Base-by-base conservation (phyloP, 352 stramenopile species). In the Plasmopara halstedii region DNA sequence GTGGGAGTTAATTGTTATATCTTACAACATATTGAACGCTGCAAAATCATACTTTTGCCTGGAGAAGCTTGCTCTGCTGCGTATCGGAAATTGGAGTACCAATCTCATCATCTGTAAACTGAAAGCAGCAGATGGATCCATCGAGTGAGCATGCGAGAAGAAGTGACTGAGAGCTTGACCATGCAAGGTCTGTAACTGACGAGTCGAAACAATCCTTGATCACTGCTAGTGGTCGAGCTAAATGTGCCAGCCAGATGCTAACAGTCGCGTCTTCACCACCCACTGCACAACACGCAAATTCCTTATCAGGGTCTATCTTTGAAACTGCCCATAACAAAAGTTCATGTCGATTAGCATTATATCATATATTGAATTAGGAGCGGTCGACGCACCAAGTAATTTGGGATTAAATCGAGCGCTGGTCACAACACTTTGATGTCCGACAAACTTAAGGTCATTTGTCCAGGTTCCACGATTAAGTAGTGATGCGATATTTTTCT, bases 371-470 rank as follows among this genome's bases (percentile, higher is more conserved):
- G 26, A 17, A 35, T 35, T n/a, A 17, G 31, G 31, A 31, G 11
- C 32, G 15, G 31, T 17, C 23, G 37, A 57, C 53, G 20, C 46
- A 82, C 70, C 69, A n/a, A 91, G 67, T 0, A 91, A 64, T 57
- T 85, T 87, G 0, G 75, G 75, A 46, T 90, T 88, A 50, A 94
- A 94, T 13, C 83, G 73, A n/a, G 78, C 64, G 47, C 64, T 80
- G 10, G 83, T 92, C 14, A 94, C 83, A 19, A 90, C 73, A 2
- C 73, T 62, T 43, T 82, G 67, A 23, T 94, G 83, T 2, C 83
- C 83, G 1, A 94, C 83, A 57, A 94, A 91, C 32, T 91, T 88
- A 26, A 94, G 63, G 6, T 94, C 79, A 36, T 94, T 87, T 5
- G 61, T 70, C 83, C 83, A 94, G 15, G 75, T 74, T 37, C 67